Percentiles rank a stretch among this genome's conserved stretches.
Conservation (phyloP, 495 filamentous ascomycete species). For the Delitschia confertaspora region DNA sequence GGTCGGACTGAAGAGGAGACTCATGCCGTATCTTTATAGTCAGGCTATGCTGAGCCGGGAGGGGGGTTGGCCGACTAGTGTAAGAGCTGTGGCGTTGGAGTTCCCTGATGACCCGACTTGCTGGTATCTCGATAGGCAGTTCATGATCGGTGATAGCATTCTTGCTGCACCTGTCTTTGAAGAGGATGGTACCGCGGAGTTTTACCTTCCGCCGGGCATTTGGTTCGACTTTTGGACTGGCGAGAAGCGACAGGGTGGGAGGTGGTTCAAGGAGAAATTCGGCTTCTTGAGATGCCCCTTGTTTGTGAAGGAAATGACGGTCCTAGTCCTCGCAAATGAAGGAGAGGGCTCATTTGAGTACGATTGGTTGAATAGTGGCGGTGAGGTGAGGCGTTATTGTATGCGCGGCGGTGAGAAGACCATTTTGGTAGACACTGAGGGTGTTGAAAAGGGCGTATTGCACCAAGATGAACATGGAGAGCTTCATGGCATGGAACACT, state of each 20-base stretch:
- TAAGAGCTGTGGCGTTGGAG: conserved; percentile 30
- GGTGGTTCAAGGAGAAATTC: conserved; percentile 28
- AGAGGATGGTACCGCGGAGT: conserved; percentile 48
- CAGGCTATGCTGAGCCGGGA: conserved; percentile 27
- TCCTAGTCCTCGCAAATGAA: conserved; percentile 26
- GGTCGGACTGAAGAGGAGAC: conserved; percentile 25
- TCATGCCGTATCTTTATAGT: conserved; percentile 32
- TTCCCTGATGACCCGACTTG: conserved; percentile 31
- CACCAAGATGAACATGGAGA: conserved; percentile 17
- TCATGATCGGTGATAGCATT: conserved; percentile 29
- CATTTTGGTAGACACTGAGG: conserved; percentile 17
- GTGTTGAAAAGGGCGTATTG: conserved; percentile 16
- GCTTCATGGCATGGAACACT: conserved; percentile 7
- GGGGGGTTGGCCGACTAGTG: conserved; percentile 30
- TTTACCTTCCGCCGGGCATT: conserved; percentile 73
- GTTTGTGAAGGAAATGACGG: conserved; percentile 26
- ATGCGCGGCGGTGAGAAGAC: conserved; percentile 23
- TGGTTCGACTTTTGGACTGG: conserved; percentile 70
- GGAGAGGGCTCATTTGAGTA: conserved; percentile 24
- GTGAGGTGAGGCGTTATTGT: conserved; percentile 23
- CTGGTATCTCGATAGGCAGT: conserved; percentile 29
- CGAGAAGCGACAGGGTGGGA: conserved; percentile 40
- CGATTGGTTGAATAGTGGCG: conserved; percentile 22
- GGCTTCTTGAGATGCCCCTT: conserved; percentile 25
- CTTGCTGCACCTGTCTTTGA: conserved; percentile 32